Evolutionary conservation across 2,329 filamentous ascomycete species (phyloP), one percentile per base, ranked within the genome.

Genomic region (Apiospora saccharicola): DNA sequence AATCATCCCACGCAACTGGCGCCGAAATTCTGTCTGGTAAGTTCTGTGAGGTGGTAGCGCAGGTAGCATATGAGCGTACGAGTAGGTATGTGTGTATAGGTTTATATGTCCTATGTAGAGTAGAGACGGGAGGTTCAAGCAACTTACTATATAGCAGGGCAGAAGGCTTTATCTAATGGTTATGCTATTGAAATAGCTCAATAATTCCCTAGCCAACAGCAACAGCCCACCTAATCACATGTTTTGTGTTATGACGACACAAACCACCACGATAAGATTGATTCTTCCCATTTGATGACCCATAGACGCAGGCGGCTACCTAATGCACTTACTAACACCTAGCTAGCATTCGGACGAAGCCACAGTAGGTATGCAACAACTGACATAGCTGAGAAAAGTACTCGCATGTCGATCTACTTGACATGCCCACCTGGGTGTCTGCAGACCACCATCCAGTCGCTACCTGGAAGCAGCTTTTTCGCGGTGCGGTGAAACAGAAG

Each of bases 201-300:
- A 34, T 6, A 22, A n/a, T 64, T 64, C 57, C 30, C 57, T 34
- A 61, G 7, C 57, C 19, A 64, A 41, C 34, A 41, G 10, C 22
- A 51, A 41, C 57, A 64, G 19, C 57, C 57, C 57, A 64, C 57
- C 57, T 5, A 34, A 64, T 64, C 57, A 64, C 57, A 64, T 64
- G 57, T 64, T 64, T 41, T 64, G 57, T 64, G 57, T 64, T 64
- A 64, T 64, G 57, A 64, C 57, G 57, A 64, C 57, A 64, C 34
- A 14, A 41, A 41, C 22, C 34, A 14, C 19, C n/a, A 7, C 8
- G 57, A 64, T 64, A 64, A 64, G 34, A 64, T 41, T 10, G 16
- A 41, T n/a, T n/a, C 57, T 3, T 61, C 57, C 57, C 57, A 64
- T 64, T 64, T 41, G 57, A 34, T 14, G 14, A 22, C 53, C 26